Base-by-base conservation (phyloP, 257 asterid genomes). In the Orobanche coerulescens region DNA sequence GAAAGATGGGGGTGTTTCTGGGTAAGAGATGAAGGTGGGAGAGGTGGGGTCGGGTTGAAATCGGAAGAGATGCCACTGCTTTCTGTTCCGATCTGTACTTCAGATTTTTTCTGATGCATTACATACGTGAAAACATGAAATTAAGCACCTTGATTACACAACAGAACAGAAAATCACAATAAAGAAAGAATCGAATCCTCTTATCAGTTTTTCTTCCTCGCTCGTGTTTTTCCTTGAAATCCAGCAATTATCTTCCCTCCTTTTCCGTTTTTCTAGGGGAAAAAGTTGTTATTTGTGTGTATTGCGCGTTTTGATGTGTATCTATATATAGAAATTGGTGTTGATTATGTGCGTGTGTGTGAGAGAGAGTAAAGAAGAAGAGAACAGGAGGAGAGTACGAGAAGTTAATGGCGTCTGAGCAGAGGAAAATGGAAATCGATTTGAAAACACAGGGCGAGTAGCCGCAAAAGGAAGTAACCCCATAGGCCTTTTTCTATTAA, bases 21-120 rank as follows among this genome's bases (percentile, higher is more conserved):
- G 64, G 82, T 80, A 12, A 81, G 80, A 10, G 87, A 71, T 48
- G 95, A 77, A 36, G 77, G 60, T n/a, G 77, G 47, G 39, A 77
- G 78, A 39, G 84, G 84, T n/a, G 94, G 86, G 48, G 84, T 82
- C 0, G 95, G 90, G 79, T 84, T 82, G 88, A 87, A 91, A 91
- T 90, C 97, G 94, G 95, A 90, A 90, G 97, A 87, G 89, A 90
- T 30, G 96, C 97, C 81, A 47, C 80, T 80, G 95, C 97, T 90
- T 85, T 90, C 97, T 80, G 85, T 87, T 85, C 97, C 96, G 95
- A 87, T 87, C 85, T 90, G 97, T 73, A 80, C 78, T 78, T 90
- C 96, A 30, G 96, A 90, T 87, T 87, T 90, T 64, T 87, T 90
- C 82, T 83, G 96, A 90, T 85, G 97, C 97, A 90, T 90, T 80